Evolutionary conservation across 164 flowering plant species (phyloP), one percentile per base, ranked within the genome.

Genomic region (Malania oleifera): DNA sequence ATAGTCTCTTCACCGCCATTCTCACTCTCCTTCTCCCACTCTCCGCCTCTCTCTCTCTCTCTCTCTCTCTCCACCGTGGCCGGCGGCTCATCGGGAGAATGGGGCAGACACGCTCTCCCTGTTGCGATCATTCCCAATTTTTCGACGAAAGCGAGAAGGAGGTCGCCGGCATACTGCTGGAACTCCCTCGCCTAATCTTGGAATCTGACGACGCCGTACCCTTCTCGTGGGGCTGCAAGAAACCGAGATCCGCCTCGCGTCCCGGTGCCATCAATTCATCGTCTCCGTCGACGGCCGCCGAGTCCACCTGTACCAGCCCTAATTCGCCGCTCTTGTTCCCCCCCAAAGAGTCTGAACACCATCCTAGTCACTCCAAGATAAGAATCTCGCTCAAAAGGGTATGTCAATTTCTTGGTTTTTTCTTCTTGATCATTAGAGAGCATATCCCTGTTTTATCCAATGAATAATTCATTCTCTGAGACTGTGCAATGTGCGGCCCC

Each of bases 291-390:
- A 2, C 48, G 15, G 17, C n/a, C 61, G n/a, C 60, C 19, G 15
- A 18, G 23, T 27, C 8, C 11, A 19, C 19, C 3, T 20, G 52
- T 29, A 17, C 72, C 0, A 78, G 84, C 27, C 84, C 87, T n/a
- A 67, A 67, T 0, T 70, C 81, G 17, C 85, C 84, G 20, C 75
- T 81, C 11, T 74, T 74, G 3, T 79, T 75, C 67, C 60, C 72
- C 15, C 77, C 75, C 5, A 74, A 74, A 43, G 84, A 83, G 53
- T 70, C 81, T 20, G 81, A 80, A n/a, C 73, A 55, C 1, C 71
- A 67, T 40, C 51, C 29, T 26, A 69, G 61, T 43, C 54, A 7
- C 19, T 54, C 59, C 14, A 57, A 49, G 35, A 68, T 47, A 51
- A 73, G 56, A 56, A 2, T 38, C 22, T 61, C 55, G 23, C 59